These are phyloP conservation scores for Tulasnella sp. DNA, from an alignment of 768 basidiomycete species.

Conservation along the genomic window DNA sequence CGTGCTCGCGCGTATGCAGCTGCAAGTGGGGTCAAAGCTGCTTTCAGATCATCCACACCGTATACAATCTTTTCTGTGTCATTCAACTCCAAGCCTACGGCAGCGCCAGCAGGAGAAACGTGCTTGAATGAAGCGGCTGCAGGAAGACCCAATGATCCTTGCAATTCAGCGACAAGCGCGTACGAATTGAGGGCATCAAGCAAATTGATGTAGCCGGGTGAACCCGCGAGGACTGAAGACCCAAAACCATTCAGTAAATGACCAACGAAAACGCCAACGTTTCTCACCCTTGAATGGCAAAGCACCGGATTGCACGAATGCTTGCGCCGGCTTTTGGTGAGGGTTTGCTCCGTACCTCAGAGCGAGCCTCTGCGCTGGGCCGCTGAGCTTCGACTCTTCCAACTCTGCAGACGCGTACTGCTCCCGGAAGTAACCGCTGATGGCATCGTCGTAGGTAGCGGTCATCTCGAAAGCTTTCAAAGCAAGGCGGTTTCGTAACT, in stretches of 20 bases:
- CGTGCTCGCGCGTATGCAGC: constrained; percentile 94
- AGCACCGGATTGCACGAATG: constrained; percentile 81
- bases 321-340: constrained; percentile 97
- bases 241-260: neutral
- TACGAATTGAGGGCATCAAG: constrained; percentile 97
- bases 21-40: constrained; percentile 81
- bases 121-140: constrained; percentile 99
- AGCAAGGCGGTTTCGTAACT: constrained; percentile 72
- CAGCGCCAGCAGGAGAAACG: constrained; percentile 96
- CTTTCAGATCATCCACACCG: constrained; percentile 92
- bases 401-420: constrained; percentile 86
- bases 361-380: constrained; percentile 74
- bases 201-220: constrained; percentile 98
- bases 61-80: constrained; percentile 90
- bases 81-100: constrained; percentile 79
- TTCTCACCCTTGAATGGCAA: constrained; percentile 86
- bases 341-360: constrained; percentile 97
- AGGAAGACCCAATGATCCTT: constrained; percentile 79
- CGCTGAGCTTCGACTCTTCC: constrained; percentile 56
- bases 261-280: neutral
- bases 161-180: constrained; percentile 90
- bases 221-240: constrained; percentile 75
- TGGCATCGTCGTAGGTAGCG: constrained; percentile 89
- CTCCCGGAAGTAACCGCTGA: constrained; percentile 93
- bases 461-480: constrained; percentile 98